A percentile compares a stretch with the other conserved stretches of the same genome.
phyloP scores from a whole-genome alignment of 306 rosid genomes.

The Castanospermum australe region DNA sequence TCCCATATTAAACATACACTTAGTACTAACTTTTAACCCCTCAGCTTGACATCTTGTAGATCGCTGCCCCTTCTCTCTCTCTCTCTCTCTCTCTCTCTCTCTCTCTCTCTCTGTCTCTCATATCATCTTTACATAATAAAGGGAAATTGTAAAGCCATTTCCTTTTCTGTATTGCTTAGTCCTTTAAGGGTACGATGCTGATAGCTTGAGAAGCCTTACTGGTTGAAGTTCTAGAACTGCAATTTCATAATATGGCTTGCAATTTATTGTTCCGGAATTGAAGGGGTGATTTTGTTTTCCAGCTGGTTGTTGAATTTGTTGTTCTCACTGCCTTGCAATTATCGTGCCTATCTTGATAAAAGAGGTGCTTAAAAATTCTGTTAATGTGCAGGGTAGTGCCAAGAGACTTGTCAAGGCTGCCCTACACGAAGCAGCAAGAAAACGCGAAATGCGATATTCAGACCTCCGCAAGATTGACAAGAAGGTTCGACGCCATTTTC shows the following conservation, averaged over 20 bases:
- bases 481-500: conserved; percentile 88
- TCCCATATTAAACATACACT: no score
- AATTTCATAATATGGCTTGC: background rate
- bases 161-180: background rate
- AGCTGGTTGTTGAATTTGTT: conserved; percentile 1
- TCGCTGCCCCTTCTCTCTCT: background rate
- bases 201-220: background rate
- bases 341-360: background rate
- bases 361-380: conserved; percentile 15
- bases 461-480: conserved; percentile 72
- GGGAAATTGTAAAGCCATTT: background rate
- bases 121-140: background rate
- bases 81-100: background rate
- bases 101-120: background rate
- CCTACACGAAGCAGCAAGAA: conserved; percentile 86
- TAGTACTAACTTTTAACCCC: background rate
- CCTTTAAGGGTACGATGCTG: background rate
- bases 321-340: background rate
- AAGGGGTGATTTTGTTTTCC: background rate
- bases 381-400: conserved; percentile 77
- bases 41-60: background rate
- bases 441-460: conserved; percentile 82
- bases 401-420: conserved; percentile 87
- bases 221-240: background rate
- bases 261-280: background rate